A percentile compares a stretch with the other conserved stretches of the same genome.
phyloP scores from a whole-genome alignment of 2,329 filamentous ascomycete genomes.

The Camptophora hylomeconis region DNA sequence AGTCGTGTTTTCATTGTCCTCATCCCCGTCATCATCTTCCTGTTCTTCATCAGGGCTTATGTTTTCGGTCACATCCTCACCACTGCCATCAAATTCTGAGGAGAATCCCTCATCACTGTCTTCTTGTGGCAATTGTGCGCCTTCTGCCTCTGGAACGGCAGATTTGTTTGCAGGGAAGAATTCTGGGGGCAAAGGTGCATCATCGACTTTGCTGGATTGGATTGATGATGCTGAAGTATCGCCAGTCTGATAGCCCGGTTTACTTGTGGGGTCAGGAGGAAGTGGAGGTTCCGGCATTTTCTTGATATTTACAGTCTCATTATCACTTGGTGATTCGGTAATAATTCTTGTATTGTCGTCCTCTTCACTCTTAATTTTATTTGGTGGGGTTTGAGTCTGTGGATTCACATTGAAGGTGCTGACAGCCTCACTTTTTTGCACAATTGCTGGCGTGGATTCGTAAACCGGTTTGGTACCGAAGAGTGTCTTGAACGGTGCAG shows the following conservation, averaged over 20 bases:
- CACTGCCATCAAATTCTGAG: slow-evolving; percentile 33
- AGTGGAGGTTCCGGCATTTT: slow-evolving; percentile 26
- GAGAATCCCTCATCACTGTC: slow-evolving; percentile 18
- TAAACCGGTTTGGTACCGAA: slow-evolving; percentile 22
- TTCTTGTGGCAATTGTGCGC: slow-evolving; percentile 9
- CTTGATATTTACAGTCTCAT: slow-evolving; percentile 20
- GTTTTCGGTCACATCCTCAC: slow-evolving; percentile 32
- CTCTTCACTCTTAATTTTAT: slow-evolving; percentile 22
- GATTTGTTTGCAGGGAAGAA: slow-evolving; percentile 12
- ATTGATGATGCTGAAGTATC: slow-evolving; percentile 36
- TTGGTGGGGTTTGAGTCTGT: slow-evolving; percentile 9
- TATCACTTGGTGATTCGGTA: slow-evolving; percentile 21
- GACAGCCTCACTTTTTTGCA: slow-evolving; percentile 21
- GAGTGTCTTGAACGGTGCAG: slow-evolving; percentile 19
- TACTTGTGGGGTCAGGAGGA: slow-evolving; percentile 36
- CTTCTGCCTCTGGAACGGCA: slow-evolving; percentile 8
- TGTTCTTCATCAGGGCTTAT: slow-evolving; percentile 20
- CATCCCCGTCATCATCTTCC: slow-evolving; percentile 5
- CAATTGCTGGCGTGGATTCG: slow-evolving; percentile 16
- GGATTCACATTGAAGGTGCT: slow-evolving; percentile 1
- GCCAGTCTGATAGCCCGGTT: slow-evolving; percentile 30
- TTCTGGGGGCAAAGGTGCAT: slow-evolving; percentile 19
- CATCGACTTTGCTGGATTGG: slow-evolving; percentile 25
- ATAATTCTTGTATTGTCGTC: slow-evolving; percentile 21
- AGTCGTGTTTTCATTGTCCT: slow-evolving; percentile 15